These are phyloP conservation scores for Phytophthora constricta DNA, from an alignment of 352 stramenopile genomes.

Conservation along the genomic window DNA sequence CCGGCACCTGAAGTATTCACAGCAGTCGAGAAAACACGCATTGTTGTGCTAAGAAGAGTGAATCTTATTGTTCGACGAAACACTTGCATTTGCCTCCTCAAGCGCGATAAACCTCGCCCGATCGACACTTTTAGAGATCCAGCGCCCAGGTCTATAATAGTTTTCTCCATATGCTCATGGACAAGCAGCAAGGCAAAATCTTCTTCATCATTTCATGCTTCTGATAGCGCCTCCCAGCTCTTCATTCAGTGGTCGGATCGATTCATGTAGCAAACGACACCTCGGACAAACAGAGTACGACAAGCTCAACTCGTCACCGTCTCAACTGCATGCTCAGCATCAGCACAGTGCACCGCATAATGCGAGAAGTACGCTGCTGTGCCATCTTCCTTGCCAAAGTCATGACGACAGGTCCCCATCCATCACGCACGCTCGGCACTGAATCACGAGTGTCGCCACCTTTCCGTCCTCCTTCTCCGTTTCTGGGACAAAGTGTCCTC, in stretches of 20 bases:
- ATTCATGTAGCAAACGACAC: too few species aligned
- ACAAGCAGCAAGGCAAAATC: neutral
- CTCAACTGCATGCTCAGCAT: conserved; percentile 12
- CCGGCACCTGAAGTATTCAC: neutral
- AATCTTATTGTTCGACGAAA: neutral
- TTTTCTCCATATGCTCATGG: neutral
- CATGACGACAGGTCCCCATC: conserved; percentile 14
- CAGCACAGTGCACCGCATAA: conserved; percentile 17
- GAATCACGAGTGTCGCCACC: conserved; percentile 49
- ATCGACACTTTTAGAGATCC: neutral
- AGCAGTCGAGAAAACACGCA: neutral
- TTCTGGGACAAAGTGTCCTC: conserved; percentile 46
- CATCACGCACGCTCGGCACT: conserved; percentile 26
- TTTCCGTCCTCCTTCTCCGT: conserved; percentile 53
- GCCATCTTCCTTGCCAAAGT: conserved; percentile 8
- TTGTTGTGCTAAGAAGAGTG: neutral
- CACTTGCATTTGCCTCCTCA: neutral
- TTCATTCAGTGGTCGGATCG: neutral
- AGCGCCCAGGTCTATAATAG: neutral
- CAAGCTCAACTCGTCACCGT: conserved; percentile 11
- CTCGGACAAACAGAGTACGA: conserved; percentile 10
- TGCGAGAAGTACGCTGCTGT: conserved; percentile 6
- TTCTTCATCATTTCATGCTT: neutral
- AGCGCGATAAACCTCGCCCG: neutral
- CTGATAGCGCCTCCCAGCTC: neutral